These are phyloP conservation scores for Clonostachys chloroleuca DNA, from an alignment of 2,329 filamentous ascomycete genomes.

Conservation along the genomic window DNA sequence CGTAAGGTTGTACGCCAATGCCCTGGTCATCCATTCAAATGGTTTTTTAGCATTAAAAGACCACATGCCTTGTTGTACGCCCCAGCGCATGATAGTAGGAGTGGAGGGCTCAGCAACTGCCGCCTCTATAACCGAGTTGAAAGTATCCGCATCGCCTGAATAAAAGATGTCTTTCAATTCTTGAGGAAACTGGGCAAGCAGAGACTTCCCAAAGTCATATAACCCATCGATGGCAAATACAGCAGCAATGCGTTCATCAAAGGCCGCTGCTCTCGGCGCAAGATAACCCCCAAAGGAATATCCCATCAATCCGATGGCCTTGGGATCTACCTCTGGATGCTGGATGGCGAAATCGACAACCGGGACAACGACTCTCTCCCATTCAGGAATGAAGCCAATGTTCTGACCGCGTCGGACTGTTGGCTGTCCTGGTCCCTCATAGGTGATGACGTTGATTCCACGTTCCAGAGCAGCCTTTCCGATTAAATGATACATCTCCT, in stretches of 20 bases:
- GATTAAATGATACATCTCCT: constrained; percentile 27
- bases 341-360: constrained; percentile 27
- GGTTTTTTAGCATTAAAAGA: constrained; percentile 18
- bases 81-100: constrained; percentile 16
- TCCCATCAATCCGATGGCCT: constrained; percentile 29
- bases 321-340: constrained; percentile 17
- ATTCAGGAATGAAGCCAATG: constrained; percentile 37
- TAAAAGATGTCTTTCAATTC: constrained; percentile 5
- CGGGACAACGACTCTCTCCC: constrained; percentile 32
- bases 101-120: constrained; percentile 3
- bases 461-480: constrained; percentile 21
- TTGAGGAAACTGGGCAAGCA: constrained; percentile 2
- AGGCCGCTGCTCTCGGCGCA: constrained; percentile 32
- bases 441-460: constrained; percentile 36
- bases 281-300: constrained; percentile 34
- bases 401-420: constrained; percentile 30
- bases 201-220: constrained; percentile 4
- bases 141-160: constrained; percentile 6
- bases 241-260: constrained; percentile 33
- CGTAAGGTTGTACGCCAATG: constrained; percentile 6
- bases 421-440: constrained; percentile 40
- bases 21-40: constrained; percentile 14
- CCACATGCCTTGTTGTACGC: constrained; percentile 22
- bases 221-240: constrained; percentile 24
- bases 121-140: constrained; percentile 2